These are phyloP conservation scores for cucumber (Cucumis sativus) DNA, from an alignment of 306 rosid species.

Conservation along the genomic window DNA sequence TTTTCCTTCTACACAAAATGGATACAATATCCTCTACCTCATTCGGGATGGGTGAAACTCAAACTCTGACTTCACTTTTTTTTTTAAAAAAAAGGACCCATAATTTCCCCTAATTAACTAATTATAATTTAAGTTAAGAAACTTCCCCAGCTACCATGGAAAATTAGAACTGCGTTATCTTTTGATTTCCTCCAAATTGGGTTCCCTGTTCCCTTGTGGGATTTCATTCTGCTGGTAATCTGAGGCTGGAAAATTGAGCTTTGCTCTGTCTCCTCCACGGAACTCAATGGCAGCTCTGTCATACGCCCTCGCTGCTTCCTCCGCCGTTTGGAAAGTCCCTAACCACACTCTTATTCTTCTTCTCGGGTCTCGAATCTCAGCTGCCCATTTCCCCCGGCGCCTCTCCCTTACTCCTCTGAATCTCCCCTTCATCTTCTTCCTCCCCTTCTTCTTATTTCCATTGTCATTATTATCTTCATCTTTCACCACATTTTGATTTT, in stretches of 20 bases:
- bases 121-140: not conserved
- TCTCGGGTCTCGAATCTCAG: constrained; percentile 43
- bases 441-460: not conserved
- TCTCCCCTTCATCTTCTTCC: constrained; percentile 5
- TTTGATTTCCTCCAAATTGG: not conserved
- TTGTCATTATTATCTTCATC: no score
- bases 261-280: constrained; percentile 28
- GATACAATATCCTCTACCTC: no score
- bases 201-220: not conserved
- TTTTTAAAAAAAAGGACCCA: no score
- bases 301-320: constrained; percentile 52
- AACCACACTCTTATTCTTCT: constrained; percentile 35
- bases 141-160: not conserved
- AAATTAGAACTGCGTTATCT: not conserved
- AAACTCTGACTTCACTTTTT: no score
- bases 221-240: not conserved
- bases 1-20: no score
- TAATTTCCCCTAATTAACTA: not conserved
- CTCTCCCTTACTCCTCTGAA: constrained; percentile 55
- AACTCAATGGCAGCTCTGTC: constrained; percentile 42
- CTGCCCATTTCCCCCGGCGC: constrained; percentile 64
- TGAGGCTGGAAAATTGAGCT: constrained; percentile 27
- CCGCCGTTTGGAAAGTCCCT: constrained; percentile 40
- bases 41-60: no score
- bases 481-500: not conserved